Evolutionary conservation across 2,329 filamentous ascomycete species (phyloP).

Genomic region (Colletotrichum somersetense): DNA sequence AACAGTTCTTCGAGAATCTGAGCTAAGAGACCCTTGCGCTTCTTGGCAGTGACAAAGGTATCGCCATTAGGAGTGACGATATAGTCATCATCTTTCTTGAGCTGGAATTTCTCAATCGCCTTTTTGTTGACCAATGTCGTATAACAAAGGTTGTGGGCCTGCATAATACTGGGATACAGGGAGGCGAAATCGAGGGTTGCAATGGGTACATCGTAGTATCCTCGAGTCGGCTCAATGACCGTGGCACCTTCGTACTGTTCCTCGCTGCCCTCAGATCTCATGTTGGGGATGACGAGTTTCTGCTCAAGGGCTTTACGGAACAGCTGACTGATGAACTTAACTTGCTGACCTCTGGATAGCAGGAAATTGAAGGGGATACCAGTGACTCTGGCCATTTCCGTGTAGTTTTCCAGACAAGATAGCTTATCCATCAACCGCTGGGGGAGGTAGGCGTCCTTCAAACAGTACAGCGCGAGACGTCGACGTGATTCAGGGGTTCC

Average conservation of each 20-base stretch:
- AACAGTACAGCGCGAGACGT: slow-evolving; percentile 91
- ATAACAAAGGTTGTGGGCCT: slow-evolving; percentile 98
- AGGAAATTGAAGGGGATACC: slow-evolving; percentile 97
- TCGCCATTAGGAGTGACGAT: slow-evolving; percentile 96
- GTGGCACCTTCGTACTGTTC: slow-evolving; percentile 98
- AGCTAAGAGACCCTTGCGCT: slow-evolving; percentile 90
- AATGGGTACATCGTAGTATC: slow-evolving; percentile 94
- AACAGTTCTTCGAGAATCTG: slow-evolving; percentile 97
- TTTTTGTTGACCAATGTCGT: slow-evolving; percentile 89
- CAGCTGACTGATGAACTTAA: slow-evolving; percentile 97
- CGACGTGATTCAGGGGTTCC: slow-evolving; percentile 93
- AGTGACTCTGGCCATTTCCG: slow-evolving; percentile 99
- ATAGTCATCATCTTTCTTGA: slow-evolving; percentile 93
- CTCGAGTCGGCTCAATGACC: slow-evolving; percentile 93
- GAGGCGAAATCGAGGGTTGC: slow-evolving; percentile 99
- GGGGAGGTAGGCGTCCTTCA: slow-evolving; percentile 97
- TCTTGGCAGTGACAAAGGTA: slow-evolving; percentile 88
- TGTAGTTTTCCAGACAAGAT: slow-evolving; percentile 98
- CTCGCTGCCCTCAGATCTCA: slow-evolving; percentile 76
- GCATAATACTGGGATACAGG: slow-evolving; percentile 98
- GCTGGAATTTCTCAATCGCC: slow-evolving; percentile 78
- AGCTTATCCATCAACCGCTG: slow-evolving; percentile 97
- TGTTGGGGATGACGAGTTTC: slow-evolving; percentile 92
- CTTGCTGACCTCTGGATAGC: slow-evolving; percentile 91
- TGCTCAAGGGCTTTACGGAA: slow-evolving; percentile 96